Conservation (phyloP, 176 grass and related monocot genomes). For the Oryza coarctata region DNA sequence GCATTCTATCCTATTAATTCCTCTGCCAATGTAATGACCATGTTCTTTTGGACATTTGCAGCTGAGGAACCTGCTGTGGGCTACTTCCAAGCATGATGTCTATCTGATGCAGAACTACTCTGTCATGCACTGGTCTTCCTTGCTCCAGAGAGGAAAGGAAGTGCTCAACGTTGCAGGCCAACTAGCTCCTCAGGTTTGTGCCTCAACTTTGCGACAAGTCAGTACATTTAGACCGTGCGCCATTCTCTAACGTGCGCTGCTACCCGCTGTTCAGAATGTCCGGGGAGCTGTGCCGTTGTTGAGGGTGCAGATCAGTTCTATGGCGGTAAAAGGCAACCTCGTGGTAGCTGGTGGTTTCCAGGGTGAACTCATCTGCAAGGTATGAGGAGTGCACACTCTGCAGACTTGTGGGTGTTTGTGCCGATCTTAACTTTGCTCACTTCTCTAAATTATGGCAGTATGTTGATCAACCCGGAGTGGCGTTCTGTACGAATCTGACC, state of each 20-base stretch:
- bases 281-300: slow-evolving; percentile 41
- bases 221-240: too few species aligned
- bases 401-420: background rate
- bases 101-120: slow-evolving; percentile 77
- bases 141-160: slow-evolving; percentile 50
- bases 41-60: background rate
- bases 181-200: slow-evolving; percentile 37
- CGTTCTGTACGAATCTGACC: slow-evolving; percentile 58
- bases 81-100: slow-evolving; percentile 83
- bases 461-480: slow-evolving; percentile 55
- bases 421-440: background rate
- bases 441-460: slow-evolving; percentile 23
- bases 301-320: slow-evolving; percentile 78
- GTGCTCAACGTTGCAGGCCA: slow-evolving; percentile 59
- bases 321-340: slow-evolving; percentile 67
- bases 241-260: background rate
- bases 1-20: background rate
- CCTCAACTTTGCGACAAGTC: background rate
- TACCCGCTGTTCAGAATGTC: slow-evolving; percentile 35
- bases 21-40: background rate
- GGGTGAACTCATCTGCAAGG: slow-evolving; percentile 88
- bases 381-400: background rate
- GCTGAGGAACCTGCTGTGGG: slow-evolving; percentile 88
- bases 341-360: slow-evolving; percentile 80
- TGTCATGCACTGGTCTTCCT: slow-evolving; percentile 80